Base-by-base conservation (phyloP, 495 filamentous ascomycete species). In the Melanomma pulvis-pyrius region DNA sequence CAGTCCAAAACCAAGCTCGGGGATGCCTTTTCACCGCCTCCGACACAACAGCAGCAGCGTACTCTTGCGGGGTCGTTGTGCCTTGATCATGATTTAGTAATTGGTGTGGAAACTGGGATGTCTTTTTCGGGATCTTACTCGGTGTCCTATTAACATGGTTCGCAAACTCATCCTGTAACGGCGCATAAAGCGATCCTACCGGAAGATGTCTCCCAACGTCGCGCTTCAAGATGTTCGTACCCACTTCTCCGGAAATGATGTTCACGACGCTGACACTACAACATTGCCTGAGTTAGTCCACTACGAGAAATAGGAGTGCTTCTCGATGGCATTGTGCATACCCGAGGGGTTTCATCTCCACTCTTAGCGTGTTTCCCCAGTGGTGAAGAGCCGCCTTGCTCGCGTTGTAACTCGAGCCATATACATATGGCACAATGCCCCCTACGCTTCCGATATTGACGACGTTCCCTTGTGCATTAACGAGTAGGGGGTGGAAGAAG, bases 401-500 rank as follows among this genome's bases (percentile, higher is more conserved):
- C 19, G 48, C 48, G 19, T 51, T 51, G 19, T 51, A 51, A 9
- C 21, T 29, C 2, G 48, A 6, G 48, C 48, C 48, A 29, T 51
- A 51, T 9, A 51, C 48, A 29, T 51, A 51, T 3, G 48, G 48
- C 1, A 29, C 21, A 15, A 51, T 29, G 7, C 48, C 48, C 2
- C 22, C 48, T 1, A 51, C 26, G n/a, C 48, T 51, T 1, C 48
- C 48, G 19, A 51, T 51, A n/a, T 51, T 51, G 3, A 51, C 19
- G n/a, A 51, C 24, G 4, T 25, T 51, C 7, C 48, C 48, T 51
- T 51, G 48, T 12, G 48, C 48, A 4, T 25, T 29, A 4, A 51
- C 48, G n/a, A 51, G 22, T 51, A 25, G 48, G 3, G 22, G 48
- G 48, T 51, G 48, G 48, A 51, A 51, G 48, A 8, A 51, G 17